Percentiles rank a stretch among this genome's conserved stretches.
Conservation (phyloP, 768 basidiomycete genomes). For the Termitomyces sp. region DNA sequence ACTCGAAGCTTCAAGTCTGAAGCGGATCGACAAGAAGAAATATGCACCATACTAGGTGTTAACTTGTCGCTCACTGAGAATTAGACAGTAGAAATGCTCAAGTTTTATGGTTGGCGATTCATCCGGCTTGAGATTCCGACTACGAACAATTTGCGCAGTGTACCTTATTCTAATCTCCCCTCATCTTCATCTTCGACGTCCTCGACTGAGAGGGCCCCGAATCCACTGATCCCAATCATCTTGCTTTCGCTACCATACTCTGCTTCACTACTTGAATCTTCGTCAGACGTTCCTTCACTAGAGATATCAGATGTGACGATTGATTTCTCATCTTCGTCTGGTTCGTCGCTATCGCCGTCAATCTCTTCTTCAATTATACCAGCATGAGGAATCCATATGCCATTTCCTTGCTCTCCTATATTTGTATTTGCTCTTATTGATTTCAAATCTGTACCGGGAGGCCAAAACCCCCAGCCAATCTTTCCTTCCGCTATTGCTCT, state of each 20-base stretch:
- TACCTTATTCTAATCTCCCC: slow-evolving; percentile 6
- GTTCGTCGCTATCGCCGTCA: slow-evolving; percentile 21
- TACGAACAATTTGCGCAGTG: neutral
- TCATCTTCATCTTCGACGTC: slow-evolving; percentile 18
- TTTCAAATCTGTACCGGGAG: slow-evolving; percentile 39
- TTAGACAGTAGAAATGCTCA: too few species aligned
- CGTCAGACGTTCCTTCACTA: slow-evolving; percentile 17
- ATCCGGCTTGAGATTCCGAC: neutral
- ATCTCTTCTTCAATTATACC: slow-evolving; percentile 24
- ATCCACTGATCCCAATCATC: slow-evolving; percentile 24
- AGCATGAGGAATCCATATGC: slow-evolving; percentile 53
- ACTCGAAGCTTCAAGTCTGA: too few species aligned
- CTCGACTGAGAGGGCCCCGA: slow-evolving; percentile 34
- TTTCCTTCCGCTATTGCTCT: slow-evolving; percentile 78
- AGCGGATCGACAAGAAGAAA: too few species aligned
- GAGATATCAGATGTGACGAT: slow-evolving; percentile 14
- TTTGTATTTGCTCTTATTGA: slow-evolving; percentile 19
- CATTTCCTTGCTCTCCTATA: slow-evolving; percentile 26
- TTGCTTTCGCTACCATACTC: slow-evolving; percentile 23
- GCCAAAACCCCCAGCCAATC: slow-evolving; percentile 84
- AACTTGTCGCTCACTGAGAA: too few species aligned
- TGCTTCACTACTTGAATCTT: slow-evolving; percentile 9
- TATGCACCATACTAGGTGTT: too few species aligned
- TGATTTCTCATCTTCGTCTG: slow-evolving; percentile 20
- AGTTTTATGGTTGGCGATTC: too few species aligned